Conservation (phyloP, 768 basidiomycete genomes). For the Boletus rubescentipes region DNA sequence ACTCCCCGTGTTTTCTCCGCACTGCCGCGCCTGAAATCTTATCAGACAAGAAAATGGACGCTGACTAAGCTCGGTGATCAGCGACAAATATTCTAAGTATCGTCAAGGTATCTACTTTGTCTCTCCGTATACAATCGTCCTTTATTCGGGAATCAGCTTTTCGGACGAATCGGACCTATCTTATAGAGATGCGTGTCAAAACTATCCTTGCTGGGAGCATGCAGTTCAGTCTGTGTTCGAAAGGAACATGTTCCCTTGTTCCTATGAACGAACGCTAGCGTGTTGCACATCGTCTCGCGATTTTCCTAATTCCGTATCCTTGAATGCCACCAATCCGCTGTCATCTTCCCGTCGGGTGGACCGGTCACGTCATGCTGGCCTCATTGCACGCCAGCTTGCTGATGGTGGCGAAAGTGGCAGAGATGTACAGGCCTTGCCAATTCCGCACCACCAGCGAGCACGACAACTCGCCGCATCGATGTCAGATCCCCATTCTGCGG, state of each 20-base stretch:
- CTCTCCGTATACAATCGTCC: neutral
- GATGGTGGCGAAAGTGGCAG: slow-evolving; percentile 12
- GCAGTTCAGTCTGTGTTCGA: neutral
- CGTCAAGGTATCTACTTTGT: neutral
- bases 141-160: neutral
- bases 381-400: slow-evolving; percentile 18
- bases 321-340: slow-evolving; percentile 6
- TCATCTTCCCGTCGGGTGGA: neutral
- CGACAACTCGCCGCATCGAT: slow-evolving; percentile 2
- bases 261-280: neutral
- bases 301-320: slow-evolving; percentile 9
- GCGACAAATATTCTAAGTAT: slow-evolving; percentile 3
- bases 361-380: slow-evolving; percentile 9
- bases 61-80: slow-evolving; percentile 21
- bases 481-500: slow-evolving; percentile 15
- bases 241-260: neutral
- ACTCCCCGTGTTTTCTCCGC: neutral
- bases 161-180: neutral
- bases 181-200: neutral
- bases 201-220: neutral
- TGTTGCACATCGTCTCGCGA: slow-evolving; percentile 14
- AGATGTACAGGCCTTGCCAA: slow-evolving; percentile 7
- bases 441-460: neutral
- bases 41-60: slow-evolving; percentile 16
- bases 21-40: slow-evolving; percentile 19